These are phyloP conservation scores for thale cress (Arabidopsis thaliana) DNA, from an alignment of 345 rosid genomes.

Conservation along the genomic window TAIR10.1 NC_003070.9:21639501-21640000, in stretches of 20 bases:
- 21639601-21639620: neutral
- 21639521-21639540: too few species aligned
- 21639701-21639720: neutral
- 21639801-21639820: neutral
- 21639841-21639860: too few species aligned
- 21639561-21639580: neutral
- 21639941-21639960: too few species aligned
- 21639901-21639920: too few species aligned
- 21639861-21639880: too few species aligned
- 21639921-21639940: too few species aligned
- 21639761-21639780: slow-evolving; percentile 7
- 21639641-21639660: neutral
- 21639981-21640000: too few species aligned
- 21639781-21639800: neutral
- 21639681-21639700: neutral
- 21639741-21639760: neutral
- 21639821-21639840: too few species aligned
- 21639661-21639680: neutral
- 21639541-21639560: too few species aligned
- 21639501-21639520: neutral
- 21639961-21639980: too few species aligned
- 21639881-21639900: too few species aligned
- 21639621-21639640: slow-evolving; percentile 3
- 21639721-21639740: neutral
- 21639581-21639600: slow-evolving; percentile 2